Percentiles rank a stretch among this genome's conserved stretches.
Evolutionary conservation across 2,329 filamentous ascomycete genomes (phyloP).

Genomic region (Ophiostoma ips): DNA sequence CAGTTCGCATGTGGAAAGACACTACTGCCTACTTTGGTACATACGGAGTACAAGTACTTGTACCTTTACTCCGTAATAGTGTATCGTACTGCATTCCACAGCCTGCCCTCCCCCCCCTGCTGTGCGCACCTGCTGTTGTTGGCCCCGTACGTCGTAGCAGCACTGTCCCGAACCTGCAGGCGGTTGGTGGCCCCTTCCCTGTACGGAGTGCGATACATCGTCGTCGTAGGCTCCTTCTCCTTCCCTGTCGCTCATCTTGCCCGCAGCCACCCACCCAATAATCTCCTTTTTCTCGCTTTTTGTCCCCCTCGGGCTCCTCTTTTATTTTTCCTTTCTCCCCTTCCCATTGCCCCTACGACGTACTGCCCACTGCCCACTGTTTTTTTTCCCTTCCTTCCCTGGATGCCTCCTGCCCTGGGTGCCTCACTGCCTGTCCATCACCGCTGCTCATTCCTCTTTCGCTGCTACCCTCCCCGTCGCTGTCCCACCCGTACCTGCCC

Average conservation of each 20-base stretch:
- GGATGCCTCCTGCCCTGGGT: not conserved
- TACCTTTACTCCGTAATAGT: too few species aligned
- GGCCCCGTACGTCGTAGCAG: too few species aligned
- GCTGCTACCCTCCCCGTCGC: not conserved
- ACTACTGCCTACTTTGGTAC: too few species aligned
- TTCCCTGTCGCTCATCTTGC: slow-evolving; percentile 8
- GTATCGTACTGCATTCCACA: too few species aligned
- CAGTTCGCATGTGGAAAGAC: too few species aligned
- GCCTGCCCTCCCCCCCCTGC: too few species aligned
- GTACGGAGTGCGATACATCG: too few species aligned
- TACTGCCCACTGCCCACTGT: not conserved
- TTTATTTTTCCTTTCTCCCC: not conserved
- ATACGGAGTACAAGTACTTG: too few species aligned
- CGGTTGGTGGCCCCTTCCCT: not conserved
- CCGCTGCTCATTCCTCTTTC: not conserved
- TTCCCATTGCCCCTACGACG: not conserved
- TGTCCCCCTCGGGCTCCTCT: not conserved
- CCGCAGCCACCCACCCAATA: slow-evolving; percentile 5
- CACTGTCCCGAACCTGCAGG: too few species aligned
- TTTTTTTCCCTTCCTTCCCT: not conserved
- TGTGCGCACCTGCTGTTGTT: too few species aligned
- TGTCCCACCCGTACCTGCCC: not conserved
- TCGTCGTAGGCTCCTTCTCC: too few species aligned
- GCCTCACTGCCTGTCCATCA: not conserved
- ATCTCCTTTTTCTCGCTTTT: slow-evolving; percentile 3